Percentiles rank a stretch among this genome's conserved stretches.
These are phyloP conservation scores for Penicillium corylophilum DNA, from an alignment of 2,329 filamentous ascomycete species.

Conservation along the genomic window DNA sequence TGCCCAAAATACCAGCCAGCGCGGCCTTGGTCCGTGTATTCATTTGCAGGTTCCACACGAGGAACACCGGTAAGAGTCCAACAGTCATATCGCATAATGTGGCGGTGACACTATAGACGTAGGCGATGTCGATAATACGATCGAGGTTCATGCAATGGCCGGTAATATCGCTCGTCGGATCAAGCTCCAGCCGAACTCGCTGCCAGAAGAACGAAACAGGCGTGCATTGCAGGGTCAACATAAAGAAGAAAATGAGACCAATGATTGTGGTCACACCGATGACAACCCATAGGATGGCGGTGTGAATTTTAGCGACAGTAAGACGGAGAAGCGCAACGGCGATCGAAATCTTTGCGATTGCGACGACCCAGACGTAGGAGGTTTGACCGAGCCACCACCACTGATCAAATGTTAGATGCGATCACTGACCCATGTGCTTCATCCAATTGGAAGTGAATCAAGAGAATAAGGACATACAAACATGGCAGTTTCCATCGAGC, in stretches of 20 bases:
- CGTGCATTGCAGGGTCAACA: conserved; percentile 55
- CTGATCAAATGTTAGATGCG: conserved; percentile 16
- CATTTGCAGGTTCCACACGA: conserved; percentile 57
- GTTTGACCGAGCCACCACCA: conserved; percentile 58
- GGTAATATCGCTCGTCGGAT: not conserved
- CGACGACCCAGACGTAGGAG: conserved; percentile 52
- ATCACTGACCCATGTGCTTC: not conserved
- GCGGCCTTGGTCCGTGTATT: conserved; percentile 52
- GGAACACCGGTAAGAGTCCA: conserved; percentile 54
- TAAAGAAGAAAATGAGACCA: conserved; percentile 51
- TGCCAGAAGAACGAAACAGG: conserved; percentile 55
- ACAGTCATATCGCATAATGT: conserved; percentile 53
- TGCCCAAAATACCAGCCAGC: conserved; percentile 53
- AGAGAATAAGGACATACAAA: conserved; percentile 28
- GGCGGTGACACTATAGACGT: conserved; percentile 52
- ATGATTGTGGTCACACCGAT: conserved; percentile 48
- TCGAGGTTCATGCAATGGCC: conserved; percentile 45
- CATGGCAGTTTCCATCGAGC: conserved; percentile 31
- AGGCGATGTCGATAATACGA: conserved; percentile 54
- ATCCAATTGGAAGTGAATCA: not conserved
- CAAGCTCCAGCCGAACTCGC: conserved; percentile 19
- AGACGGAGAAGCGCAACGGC: conserved; percentile 56
- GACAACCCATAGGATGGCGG: conserved; percentile 31
- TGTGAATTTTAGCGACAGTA: conserved; percentile 32
- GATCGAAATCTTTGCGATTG: conserved; percentile 53